Percentiles rank a stretch among this genome's conserved stretches.
Conservation (phyloP, 768 basidiomycete genomes). For the Podaxis sp. region DNA sequence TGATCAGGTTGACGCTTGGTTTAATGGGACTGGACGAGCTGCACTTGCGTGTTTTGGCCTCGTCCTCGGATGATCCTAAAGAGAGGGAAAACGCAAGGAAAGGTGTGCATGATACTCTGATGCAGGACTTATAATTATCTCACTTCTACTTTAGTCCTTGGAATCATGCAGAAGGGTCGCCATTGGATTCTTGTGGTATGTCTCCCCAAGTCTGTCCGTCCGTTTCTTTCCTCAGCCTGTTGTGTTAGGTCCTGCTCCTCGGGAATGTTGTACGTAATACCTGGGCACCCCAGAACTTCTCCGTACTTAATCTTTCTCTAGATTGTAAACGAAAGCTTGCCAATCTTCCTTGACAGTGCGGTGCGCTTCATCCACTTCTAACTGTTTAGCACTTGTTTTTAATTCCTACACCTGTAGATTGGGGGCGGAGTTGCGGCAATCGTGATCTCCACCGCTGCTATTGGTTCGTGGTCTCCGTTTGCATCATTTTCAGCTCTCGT, state of each 20-base stretch:
- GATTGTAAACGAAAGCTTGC: slow-evolving; percentile 81
- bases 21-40: slow-evolving; percentile 93
- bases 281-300: background rate
- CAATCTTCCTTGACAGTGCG: slow-evolving; percentile 78
- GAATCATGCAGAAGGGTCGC: slow-evolving; percentile 58
- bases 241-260: slow-evolving; percentile 68
- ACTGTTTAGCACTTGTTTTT: background rate
- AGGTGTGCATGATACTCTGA: slow-evolving; percentile 34
- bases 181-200: slow-evolving; percentile 93
- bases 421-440: slow-evolving; percentile 73
- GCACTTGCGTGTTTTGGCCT: slow-evolving; percentile 79
- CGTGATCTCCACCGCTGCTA: slow-evolving; percentile 71
- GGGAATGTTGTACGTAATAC: slow-evolving; percentile 71
- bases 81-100: slow-evolving; percentile 70
- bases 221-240: background rate
- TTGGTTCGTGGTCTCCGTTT: slow-evolving; percentile 36
- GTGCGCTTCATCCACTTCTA: slow-evolving; percentile 28
- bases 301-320: slow-evolving; percentile 18
- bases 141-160: slow-evolving; percentile 37
- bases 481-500: background rate
- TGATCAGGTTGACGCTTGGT: slow-evolving; percentile 73
- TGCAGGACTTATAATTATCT: background rate
- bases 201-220: slow-evolving; percentile 8
- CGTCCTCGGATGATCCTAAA: slow-evolving; percentile 68
- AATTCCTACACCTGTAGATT: slow-evolving; percentile 21